Evolutionary conservation across 108 stramenopile species (phyloP), one percentile per base, ranked within the genome.

Genomic region (Cyclotella sp.): DNA sequence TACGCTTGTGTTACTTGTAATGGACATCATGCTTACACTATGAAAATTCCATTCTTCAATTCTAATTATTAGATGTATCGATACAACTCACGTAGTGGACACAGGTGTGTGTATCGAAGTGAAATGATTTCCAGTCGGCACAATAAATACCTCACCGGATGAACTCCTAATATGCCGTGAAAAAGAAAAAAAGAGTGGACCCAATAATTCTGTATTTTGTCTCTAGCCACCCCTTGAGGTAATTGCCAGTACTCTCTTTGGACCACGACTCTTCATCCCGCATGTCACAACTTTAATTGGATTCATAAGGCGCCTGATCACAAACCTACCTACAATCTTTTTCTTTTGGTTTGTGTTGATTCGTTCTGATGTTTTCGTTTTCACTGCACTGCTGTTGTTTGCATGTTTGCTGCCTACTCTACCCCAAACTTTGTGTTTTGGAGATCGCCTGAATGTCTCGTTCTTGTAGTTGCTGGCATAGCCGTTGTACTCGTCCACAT

Each of bases 181-280:
- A n/a, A n/a, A 34, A 34, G 4, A 34, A 34, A 34, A 2, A 6
- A 34, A 34, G 34, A 34, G 34, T 34, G 4, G 2, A 5, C 6
- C 6, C 34, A 34, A 34, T 34, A 34, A 34, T 34, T 34, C 34
- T 34, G 34, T 5, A 5, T 34, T 34, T 34, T 34, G 6, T 6
- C 4, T 34, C 34, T 34, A 34, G 34, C 34, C 34, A 34, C 34
- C 34, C 34, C 34, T 34, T 6, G 34, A 34, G 6, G 21, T 58
- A 11, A 66, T 66, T 66, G 65, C 65, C 22, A 66, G 27, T 10
- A 66, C 46, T 66, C 65, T 45, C 30, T 66, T 66, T 27, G 65
- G 65, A 3, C 45, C 45, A 66, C 16, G 15, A 13, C 44, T 46
- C 14, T 47, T 66, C 65, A 66, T 66, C 16, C 65, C 41, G 24